Conservation (phyloP, 148 eudicot species). For the Selenicereus undatus region DNA sequence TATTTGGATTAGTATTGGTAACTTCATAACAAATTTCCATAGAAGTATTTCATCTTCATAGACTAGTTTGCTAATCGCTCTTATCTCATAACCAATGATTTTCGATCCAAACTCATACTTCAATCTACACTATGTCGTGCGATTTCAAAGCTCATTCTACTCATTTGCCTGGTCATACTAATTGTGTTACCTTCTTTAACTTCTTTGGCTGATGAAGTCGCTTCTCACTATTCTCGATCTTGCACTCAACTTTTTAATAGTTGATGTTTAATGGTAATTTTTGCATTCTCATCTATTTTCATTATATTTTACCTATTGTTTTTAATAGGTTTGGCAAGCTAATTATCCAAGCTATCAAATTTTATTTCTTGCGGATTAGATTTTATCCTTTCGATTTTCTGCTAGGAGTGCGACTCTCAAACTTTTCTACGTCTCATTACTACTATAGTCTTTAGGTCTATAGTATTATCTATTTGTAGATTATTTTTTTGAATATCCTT, state of each 20-base stretch:
- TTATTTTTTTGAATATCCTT: not conserved
- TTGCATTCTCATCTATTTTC: no score
- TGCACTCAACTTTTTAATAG: not conserved
- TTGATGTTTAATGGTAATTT: no score
- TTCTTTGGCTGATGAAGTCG: not conserved
- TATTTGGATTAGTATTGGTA: not conserved
- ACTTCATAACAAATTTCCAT: not conserved
- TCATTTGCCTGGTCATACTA: no score
- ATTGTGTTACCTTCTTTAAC: not conserved
- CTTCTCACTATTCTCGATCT: not conserved
- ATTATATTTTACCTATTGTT: not conserved
- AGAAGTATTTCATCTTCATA: not conserved
- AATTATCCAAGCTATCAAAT: not conserved
- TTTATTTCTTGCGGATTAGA: not conserved
- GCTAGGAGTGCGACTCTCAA: not conserved
- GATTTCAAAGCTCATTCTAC: no score
- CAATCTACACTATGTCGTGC: not conserved
- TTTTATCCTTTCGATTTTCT: not conserved
- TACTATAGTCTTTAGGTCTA: not conserved
- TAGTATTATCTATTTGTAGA: not conserved
- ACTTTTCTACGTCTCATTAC: not conserved
- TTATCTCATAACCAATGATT: not conserved
- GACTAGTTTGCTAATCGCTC: not conserved
- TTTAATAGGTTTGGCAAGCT: not conserved
- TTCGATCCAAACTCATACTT: not conserved